Evolutionary conservation across 345 rosid genomes (phyloP), one percentile per base, ranked within the genome.

Genomic region (Sisymbrium altissimum): DNA sequence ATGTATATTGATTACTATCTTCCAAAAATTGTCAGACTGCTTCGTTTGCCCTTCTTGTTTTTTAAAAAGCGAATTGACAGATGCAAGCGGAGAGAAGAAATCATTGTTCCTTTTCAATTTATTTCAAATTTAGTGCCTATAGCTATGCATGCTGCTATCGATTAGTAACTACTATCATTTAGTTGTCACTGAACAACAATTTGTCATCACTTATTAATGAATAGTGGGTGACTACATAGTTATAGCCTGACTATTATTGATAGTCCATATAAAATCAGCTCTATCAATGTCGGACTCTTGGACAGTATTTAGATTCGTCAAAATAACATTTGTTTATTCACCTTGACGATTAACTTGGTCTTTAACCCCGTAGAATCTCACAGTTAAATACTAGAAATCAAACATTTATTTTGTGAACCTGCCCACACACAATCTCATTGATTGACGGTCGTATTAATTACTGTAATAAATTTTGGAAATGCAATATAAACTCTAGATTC

Each of bases 1-100:
- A 32, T 32, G 40, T 32, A 15, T 15, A 56, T 18, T 57, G 62
- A 33, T 32, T 57, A 57, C 62, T 33, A 57, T 57, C 25, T 9
- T 33, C 21, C 71, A 73, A 64, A 29, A 64, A 33, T 23, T 65
- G 72, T 44, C 77, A 73, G 65, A 55, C 44, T 23, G 44, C 2
- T 64, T 54, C 77, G 44, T 32, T 25, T 64, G 43, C 46, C 66
- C 54, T 3, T 43, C 17, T 63, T 17, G 2, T 25, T 32, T 64
- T 33, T 32, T 23, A 23, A 43, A 21, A 15, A 54, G 40, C 23
- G 71, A 73, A 65, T 65, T 55, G 77, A 65, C 66, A 73, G 50
- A 65, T 73, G 68, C 66, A 15, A 55, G 77, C 7, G 7, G 7
- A 53, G 36, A 64, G 58, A 73, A 19, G 55, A 17, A 55, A 44